Evolutionary conservation across 306 rosid species (phyloP).

Genomic region (Clitoria ternatea): DNA sequence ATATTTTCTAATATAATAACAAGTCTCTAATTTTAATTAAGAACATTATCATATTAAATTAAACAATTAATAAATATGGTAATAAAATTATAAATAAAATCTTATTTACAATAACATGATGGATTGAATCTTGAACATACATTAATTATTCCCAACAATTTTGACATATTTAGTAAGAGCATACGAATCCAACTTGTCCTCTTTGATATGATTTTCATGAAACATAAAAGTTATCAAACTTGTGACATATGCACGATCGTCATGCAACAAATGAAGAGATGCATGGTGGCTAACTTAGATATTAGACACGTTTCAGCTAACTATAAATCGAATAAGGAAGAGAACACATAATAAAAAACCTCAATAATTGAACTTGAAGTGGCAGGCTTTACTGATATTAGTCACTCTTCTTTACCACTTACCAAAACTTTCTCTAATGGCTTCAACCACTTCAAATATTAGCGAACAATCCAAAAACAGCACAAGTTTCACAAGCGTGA

Average conservation of each 20-base stretch:
- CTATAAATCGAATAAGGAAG: background rate
- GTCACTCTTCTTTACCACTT: background rate
- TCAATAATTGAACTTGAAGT: background rate
- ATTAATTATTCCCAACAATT: too few species aligned
- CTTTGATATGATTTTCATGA: too few species aligned
- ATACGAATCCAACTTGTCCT: too few species aligned
- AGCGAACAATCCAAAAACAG: background rate
- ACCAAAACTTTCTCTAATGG: background rate
- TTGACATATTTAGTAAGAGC: too few species aligned
- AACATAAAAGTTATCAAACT: background rate
- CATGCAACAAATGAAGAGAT: background rate
- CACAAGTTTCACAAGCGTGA: slow-evolving; percentile 28
- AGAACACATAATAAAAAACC: background rate
- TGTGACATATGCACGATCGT: background rate
- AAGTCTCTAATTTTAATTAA: too few species aligned
- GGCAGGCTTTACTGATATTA: background rate
- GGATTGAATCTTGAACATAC: too few species aligned
- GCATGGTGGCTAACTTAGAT: background rate
- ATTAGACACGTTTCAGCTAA: slow-evolving; percentile 8
- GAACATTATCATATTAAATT: too few species aligned
- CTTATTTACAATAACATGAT: too few species aligned
- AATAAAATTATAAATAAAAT: too few species aligned
- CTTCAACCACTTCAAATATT: slow-evolving; percentile 13
- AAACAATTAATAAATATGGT: too few species aligned
- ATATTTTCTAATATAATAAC: too few species aligned